Conservation (phyloP, 768 basidiomycete genomes). For the Xerocomus spinulosus region DNA sequence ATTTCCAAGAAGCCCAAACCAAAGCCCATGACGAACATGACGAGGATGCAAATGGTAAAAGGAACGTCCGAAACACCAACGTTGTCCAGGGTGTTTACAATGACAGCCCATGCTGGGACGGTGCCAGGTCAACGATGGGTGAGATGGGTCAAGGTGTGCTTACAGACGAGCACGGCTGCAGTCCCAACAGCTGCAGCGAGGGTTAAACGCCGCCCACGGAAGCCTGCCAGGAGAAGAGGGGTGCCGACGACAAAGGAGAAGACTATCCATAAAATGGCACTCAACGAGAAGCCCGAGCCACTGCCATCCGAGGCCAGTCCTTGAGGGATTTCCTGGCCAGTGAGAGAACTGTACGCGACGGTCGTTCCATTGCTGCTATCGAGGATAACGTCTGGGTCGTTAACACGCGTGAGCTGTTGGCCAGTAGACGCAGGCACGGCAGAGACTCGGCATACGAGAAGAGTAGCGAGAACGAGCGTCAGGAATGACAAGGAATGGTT, state of each 20-base stretch:
- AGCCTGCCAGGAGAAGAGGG: conserved; percentile 52
- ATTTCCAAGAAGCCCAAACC: conserved; percentile 51
- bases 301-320: conserved; percentile 56
- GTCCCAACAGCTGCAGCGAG: conserved; percentile 52
- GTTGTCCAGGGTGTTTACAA: conserved; percentile 51
- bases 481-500: conserved; percentile 15
- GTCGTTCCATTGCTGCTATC: conserved; percentile 32
- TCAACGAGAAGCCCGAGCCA: conserved; percentile 43
- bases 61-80: conserved; percentile 49
- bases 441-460: conserved; percentile 5
- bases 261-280: conserved; percentile 56
- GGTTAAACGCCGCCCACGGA: conserved; percentile 54
- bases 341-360: conserved; percentile 42
- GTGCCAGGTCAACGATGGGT: background rate
- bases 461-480: conserved; percentile 13
- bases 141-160: conserved; percentile 14
- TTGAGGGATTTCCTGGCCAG: conserved; percentile 45
- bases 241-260: conserved; percentile 49
- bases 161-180: conserved; percentile 45
- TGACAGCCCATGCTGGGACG: conserved; percentile 54
- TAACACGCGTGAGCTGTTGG: conserved; percentile 20
- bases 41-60: conserved; percentile 46
- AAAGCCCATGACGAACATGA: conserved; percentile 48
- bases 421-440: conserved; percentile 5
- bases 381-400: conserved; percentile 30